Base-by-base conservation (phyloP, 345 rosid genomes). In the Microthlaspi erraticum region DNA sequence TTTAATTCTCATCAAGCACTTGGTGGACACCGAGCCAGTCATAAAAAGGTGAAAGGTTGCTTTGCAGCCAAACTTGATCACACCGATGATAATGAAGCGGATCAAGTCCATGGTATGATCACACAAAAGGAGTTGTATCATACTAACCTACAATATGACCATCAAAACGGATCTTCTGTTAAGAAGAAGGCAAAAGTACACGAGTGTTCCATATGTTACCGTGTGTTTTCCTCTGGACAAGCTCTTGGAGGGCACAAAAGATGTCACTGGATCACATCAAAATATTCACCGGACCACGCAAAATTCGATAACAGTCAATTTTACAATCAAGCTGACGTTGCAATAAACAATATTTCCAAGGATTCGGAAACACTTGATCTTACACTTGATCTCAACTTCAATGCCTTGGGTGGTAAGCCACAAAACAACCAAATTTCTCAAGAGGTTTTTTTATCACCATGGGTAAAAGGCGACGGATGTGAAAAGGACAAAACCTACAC, bases 11-110 rank as follows among this genome's bases (percentile, higher is more conserved):
- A 92, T 71, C 98, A 92, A 78, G 98, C 98, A 11, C 76, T 92
- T 39, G 98, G 98, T 7, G 98, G 98, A 38, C 98, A 92, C 49
- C 79, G 98, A 75, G 98, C 98, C 1, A 92, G 98, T 77, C 98
- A 92, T 80, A 89, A 92, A 74, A 92, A 92, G 58, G 98, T 92
- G 26, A 89, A 87, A 80, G 98, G 98, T 18, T 92, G 98, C 53
- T 92, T 86, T 69, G 98, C 98, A 9, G 88, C 96, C 0, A 71
- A 88, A 70, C 67, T 79, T 20, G 88, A 86, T 61, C 79, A 74
- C 1, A 62, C 61, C 0, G 82, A 83, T 16, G 82, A 81, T 42
- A 71, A 68, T 56, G 36, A 72, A 29, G 80, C 10, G 12, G 14
- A 26, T 31, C 66, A 5, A 87, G 84, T 7, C 46, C 71, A 68